Base-by-base conservation (phyloP, 1,284 basidiomycete species). In the Puccinia coronata region DNA sequence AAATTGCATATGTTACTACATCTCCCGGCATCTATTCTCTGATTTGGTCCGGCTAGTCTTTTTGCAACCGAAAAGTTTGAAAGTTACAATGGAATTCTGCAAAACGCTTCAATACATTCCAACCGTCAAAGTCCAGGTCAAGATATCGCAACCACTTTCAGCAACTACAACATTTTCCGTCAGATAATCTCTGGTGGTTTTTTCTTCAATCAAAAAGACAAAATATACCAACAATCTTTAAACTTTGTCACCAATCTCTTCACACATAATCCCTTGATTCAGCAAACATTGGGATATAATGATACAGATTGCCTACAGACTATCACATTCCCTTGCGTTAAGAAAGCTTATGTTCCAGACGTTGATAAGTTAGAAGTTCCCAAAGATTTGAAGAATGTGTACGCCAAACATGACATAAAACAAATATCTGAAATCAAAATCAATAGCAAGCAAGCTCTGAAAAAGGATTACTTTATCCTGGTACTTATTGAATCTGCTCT, bases 131-230 rank as follows among this genome's bases (percentile, higher is more conserved):
- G 43, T 31, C 47, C 70, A 28, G 41, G 43, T 23, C 49, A 53
- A 28, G 70, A 72, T 31, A 72, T 72, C 9, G 70, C 70, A 20
- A 39, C 14, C 11, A 72, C 70, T 1, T 51, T 51, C 43, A 72
- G 53, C 53, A 72, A 51, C 14, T 39, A 72, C n/a, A 16, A 53
- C 20, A 25, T 47, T 72, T 76, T 79, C 25, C 57, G 28, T 31
- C 65, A 71, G 25, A 53, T 53, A 36, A 81, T 82, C 86, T 88
- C 86, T 87, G 86, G 83, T 88, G 88, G 83, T 8, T 43, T 43
- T 16, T 43, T 43, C 16, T 43, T 43, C 16, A 12, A 6, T 53
- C 31, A 39, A 39, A 36, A 51, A 11, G 49, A 51, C 8, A 25
- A 18, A 47, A 41, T 31, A n/a, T n/a, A n/a, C n/a, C n/a, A n/a